Base-by-base conservation (phyloP, 306 rosid genomes). In the Canavalia gladiata region DNA sequence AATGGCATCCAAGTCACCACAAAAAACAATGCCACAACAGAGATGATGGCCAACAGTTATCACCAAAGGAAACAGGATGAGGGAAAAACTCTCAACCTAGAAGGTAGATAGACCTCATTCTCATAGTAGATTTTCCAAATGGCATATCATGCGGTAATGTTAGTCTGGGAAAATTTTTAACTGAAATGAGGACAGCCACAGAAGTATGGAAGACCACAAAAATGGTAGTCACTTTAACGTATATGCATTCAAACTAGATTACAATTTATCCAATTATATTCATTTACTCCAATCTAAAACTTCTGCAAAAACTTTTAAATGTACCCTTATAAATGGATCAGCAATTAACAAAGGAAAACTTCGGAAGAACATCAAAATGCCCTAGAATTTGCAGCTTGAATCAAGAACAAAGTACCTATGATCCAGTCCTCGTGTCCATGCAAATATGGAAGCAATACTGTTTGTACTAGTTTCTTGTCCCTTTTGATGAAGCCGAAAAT, bases 401-500 rank as follows among this genome's bases (percentile, higher is more conserved):
- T 56, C 75, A 77, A 37, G 51, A 79, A 84, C 57, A 63, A 51
- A 77, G 66, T 83, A 93, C 99, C 98, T 93, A 80, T 96, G 99
- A 83, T 83, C 92, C 74, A 96, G 94, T 60, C 99, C 99, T 65
- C 98, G 88, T 12, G 99, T 87, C 99, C 99, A 96, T 6, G 99
- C 99, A 90, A 92, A 96, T 83, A 96, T 92, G 37, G 98, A 96
- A 72, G 99, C 99, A 86, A 96, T 96, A 79, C 98, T 96, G 84
- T 96, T 96, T 57, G 99, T 96, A 74, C 98, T 96, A 71, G 99
- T 96, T 88, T 96, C 98, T 84, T 89, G 97, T 81, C 98, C 98
- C 84, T 87, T 93, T 72, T 96, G 94, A 83, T 96, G 91, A 72
- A 96, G 68, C 77, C 98, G 92, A 82, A 88, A 96, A 89, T 96